These are phyloP conservation scores for Termitomyces sp. DNA, from an alignment of 768 basidiomycete genomes.

Conservation along the genomic window DNA sequence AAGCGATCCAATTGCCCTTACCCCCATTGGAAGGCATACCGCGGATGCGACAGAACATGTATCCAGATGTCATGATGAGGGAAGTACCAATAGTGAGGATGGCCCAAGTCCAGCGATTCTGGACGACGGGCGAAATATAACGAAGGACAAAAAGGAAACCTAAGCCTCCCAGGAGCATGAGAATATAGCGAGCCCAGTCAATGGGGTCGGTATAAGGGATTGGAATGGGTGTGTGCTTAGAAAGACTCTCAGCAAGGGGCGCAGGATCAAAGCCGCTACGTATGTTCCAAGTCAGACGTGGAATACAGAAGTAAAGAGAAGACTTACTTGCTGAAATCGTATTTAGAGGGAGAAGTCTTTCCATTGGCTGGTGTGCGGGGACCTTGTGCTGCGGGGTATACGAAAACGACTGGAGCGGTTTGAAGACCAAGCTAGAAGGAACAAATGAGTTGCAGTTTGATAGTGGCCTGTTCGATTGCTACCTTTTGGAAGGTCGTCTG, in stretches of 20 bases:
- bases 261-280: constrained; percentile 78
- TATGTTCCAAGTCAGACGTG: background rate
- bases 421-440: constrained; percentile 66
- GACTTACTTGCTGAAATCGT: constrained; percentile 72
- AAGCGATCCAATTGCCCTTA: constrained; percentile 76
- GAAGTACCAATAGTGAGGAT: constrained; percentile 47
- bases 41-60: constrained; percentile 96
- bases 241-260: constrained; percentile 72
- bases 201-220: constrained; percentile 83
- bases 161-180: constrained; percentile 36
- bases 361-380: constrained; percentile 55
- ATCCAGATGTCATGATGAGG: constrained; percentile 86
- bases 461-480: background rate
- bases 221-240: constrained; percentile 65
- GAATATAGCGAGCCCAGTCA: constrained; percentile 58
- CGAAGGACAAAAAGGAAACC: constrained; percentile 46
- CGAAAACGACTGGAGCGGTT: constrained; percentile 81
- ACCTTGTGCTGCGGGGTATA: constrained; percentile 71
- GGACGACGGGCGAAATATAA: constrained; percentile 59
- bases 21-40: constrained; percentile 62
- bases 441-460: background rate
- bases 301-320: background rate
- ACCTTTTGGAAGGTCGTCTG: constrained; percentile 79
- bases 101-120: constrained; percentile 79
- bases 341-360: constrained; percentile 53